Base-by-base conservation (phyloP, 345 rosid species). In the Heritiera littoralis region DNA sequence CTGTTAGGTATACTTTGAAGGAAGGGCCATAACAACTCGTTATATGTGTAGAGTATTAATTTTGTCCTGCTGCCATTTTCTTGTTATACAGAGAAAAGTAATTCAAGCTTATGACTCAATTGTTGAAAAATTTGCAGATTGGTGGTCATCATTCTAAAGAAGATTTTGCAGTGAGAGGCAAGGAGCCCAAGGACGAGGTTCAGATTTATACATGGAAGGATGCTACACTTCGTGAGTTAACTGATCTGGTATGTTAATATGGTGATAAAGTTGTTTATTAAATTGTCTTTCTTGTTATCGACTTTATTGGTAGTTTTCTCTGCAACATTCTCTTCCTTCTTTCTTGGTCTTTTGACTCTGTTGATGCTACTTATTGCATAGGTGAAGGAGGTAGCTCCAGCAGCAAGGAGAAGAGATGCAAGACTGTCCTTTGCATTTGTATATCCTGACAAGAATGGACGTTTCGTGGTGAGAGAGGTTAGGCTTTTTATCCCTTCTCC, bases 201-300 rank as follows among this genome's bases (percentile, higher is more conserved):
- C 99, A 92, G 79, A 93, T 95, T 66, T 95, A 95, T 83, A 94
- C 98, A 3, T 95, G 99, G 97, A 95, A 92, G 83, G 97, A 95
- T 89, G 99, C 99, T 60, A 92, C 87, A 54, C 94, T 95, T 48
- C 93, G 95, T 0, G 95, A 95, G 86, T 79, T 91, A 82, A 93
- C 98, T 4, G 99, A 95, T 79, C 87, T 93, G 89, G 99, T 95
- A 81, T 77, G 89, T 77, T 43, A 30, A 13, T 35, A 35, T 7
- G 18, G 38, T 35, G 38, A 13, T 64, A 56, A 9, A 35, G 28
- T 12, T 0, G 48, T 11, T 13, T 68, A 49, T 70, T 3, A 20
- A 6, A 18, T 76, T 54, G 60, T 28, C 66, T 55, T 66, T 60
- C 10, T 56, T 10, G 13, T 35, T 48, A 3, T 69, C 7, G 28